phyloP scores from a whole-genome alignment of 2,329 filamentous ascomycete genomes.

The Colletotrichum orchidophilum region DNA sequence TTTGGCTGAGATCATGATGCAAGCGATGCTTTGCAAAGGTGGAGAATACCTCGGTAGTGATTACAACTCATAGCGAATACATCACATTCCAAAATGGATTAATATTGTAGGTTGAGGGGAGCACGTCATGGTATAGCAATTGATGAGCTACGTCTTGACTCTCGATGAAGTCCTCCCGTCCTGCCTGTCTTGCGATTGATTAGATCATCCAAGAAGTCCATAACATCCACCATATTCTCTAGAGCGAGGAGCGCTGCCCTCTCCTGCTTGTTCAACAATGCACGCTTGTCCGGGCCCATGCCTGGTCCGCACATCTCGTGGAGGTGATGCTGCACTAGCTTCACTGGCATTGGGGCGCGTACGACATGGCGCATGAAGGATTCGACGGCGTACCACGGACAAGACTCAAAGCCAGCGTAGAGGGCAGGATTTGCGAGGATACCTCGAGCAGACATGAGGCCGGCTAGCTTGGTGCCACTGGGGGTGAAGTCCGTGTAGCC shows the following conservation, averaged over 20 bases:
- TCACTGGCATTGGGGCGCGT: conserved; percentile 67
- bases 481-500: conserved; percentile 37
- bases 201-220: conserved; percentile 68
- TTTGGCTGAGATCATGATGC: conserved; percentile 11
- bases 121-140: conserved; percentile 1
- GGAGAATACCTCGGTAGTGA: conserved; percentile 14
- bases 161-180: conserved; percentile 19
- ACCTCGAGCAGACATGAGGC: conserved; percentile 77
- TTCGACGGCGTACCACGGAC: conserved; percentile 71
- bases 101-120: not conserved
- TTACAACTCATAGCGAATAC: conserved; percentile 4
- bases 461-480: conserved; percentile 61
- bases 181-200: conserved; percentile 42
- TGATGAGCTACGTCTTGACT: conserved; percentile 12
- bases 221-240: conserved; percentile 63
- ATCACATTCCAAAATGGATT: not conserved
- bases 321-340: conserved; percentile 72
- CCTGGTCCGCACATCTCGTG: conserved; percentile 72
- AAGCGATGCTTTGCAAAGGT: conserved; percentile 13
- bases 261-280: conserved; percentile 66
- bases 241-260: conserved; percentile 59
- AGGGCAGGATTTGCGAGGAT: conserved; percentile 74
- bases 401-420: conserved; percentile 65
- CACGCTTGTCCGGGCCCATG: conserved; percentile 60
- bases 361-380: conserved; percentile 68